Base-by-base conservation (phyloP, 148 eudicot species). In the Polygonum aviculare region DNA sequence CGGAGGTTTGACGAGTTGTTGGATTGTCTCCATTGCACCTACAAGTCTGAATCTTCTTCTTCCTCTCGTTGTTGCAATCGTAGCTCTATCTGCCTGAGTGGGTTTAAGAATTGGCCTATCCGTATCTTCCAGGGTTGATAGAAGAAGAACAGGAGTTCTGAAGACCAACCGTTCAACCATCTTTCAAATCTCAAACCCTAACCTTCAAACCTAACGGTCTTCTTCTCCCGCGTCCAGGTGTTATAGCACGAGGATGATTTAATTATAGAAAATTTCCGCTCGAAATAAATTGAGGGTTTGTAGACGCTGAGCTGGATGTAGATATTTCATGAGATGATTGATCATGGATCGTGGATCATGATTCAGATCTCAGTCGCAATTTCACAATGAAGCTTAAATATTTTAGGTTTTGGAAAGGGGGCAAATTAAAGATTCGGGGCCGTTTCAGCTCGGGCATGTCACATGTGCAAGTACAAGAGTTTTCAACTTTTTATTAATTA, bases 141-240 rank as follows among this genome's bases (percentile, higher is more conserved):
- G 3, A 16, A 33, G 62, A 2, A 60, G 19, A 14, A 49, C 50
- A 47, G 38, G 36, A 69, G 47, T 45, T 5, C 57, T 26, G 50
- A 69, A 14, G 78, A 60, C 63, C 75, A 62, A 73, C 63, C 54
- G 82, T 40, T 57, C 47, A 70, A 77, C 82, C 12, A 40, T 77
- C 60, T 45, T 82, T 77, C 75, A 62, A 60, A 59, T 59, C 52
- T 36, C 54, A 40, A 75, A 67, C 35, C 19, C 72, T 1, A 67
- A 12, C 77, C 49, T 83, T 79, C 80, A 77, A 77, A 83, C 85
- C 83, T 59, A 83, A 75, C 81, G 76, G 83, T 83, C 85, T 38
- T 7, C 36, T 21, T 9, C 45, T 75, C 77, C 47, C 44, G 44
- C 72, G 15, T 9, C 69, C 12, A 22, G 69, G 14, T 36, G 44